Conservation (phyloP, 1,139 yeast species). For the Petasospora fabianii region DNA sequence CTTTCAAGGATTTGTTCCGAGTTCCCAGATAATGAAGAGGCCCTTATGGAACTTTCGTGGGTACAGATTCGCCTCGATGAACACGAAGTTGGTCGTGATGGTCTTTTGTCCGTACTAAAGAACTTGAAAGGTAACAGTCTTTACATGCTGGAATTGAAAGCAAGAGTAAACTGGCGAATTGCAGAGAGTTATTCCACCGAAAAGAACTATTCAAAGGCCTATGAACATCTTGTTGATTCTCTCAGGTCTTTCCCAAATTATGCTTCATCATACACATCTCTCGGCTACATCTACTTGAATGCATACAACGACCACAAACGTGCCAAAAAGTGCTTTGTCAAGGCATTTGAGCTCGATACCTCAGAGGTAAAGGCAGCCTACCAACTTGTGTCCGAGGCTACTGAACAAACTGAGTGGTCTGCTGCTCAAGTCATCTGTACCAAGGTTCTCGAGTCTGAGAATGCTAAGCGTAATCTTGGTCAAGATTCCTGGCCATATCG, state of each 20-base stretch:
- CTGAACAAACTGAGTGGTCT: slow-evolving; percentile 74
- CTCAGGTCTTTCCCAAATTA: slow-evolving; percentile 58
- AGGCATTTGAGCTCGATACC: slow-evolving; percentile 84
- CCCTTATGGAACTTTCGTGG: slow-evolving; percentile 76
- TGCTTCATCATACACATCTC: slow-evolving; percentile 75
- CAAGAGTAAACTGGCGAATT: slow-evolving; percentile 65
- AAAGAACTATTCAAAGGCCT: slow-evolving; percentile 37
- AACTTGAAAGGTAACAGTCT: slow-evolving; percentile 48
- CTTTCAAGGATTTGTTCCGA: slow-evolving; percentile 48
- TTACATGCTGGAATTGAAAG: slow-evolving; percentile 51
- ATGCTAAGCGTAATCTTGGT: slow-evolving; percentile 48
- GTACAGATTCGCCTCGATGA: slow-evolving; percentile 58
- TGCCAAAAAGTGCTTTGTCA: slow-evolving; percentile 84
- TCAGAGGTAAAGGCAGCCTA: slow-evolving; percentile 74
- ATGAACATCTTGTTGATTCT: slow-evolving; percentile 55
- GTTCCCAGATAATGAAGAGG: slow-evolving; percentile 55
- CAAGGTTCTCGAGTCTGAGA: slow-evolving; percentile 59
- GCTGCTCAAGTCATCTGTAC: slow-evolving; percentile 74
- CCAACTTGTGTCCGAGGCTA: slow-evolving; percentile 64
- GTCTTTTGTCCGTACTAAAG: slow-evolving; percentile 42
- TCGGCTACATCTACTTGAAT: slow-evolving; percentile 68
- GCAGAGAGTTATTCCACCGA: slow-evolving; percentile 55
- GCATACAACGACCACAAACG: slow-evolving; percentile 56
- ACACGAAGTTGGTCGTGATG: slow-evolving; percentile 50
- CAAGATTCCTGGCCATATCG: slow-evolving; percentile 76